phyloP scores from a whole-genome alignment of 192 early-diverging fungal species.

The Backusella circina region DNA sequence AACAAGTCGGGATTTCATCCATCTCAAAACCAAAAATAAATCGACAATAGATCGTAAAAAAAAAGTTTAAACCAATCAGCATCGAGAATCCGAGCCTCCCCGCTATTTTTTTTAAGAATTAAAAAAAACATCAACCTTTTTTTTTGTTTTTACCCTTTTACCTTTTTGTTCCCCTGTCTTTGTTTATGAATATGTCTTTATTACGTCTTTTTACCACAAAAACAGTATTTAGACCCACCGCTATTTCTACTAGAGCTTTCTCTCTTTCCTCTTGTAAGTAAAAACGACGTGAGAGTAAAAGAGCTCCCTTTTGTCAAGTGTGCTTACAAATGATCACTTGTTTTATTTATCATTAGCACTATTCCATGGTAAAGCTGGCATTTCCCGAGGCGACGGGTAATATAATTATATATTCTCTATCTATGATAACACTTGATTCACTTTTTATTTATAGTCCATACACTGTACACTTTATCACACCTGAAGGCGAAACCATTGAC shows the following conservation, averaged over 20 bases:
- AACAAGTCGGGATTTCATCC: not conserved
- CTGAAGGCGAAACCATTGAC: constrained; percentile 72
- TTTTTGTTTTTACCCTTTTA: not conserved
- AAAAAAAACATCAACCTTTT: not conserved
- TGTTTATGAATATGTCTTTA: constrained; percentile 6
- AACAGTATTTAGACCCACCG: not conserved
- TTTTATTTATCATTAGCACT: constrained; percentile 9
- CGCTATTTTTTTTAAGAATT: not conserved
- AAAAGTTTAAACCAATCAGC: not conserved
- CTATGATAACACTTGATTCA: not conserved
- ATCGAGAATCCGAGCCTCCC: not conserved
- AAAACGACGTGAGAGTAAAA: too few relatives aligned
- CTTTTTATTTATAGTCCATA: constrained; percentile 20
- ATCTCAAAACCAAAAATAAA: not conserved
- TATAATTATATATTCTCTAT: not conserved
- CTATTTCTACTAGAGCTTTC: not conserved
- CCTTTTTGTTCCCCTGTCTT: not conserved
- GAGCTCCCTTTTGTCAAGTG: not conserved
- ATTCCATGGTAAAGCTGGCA: constrained; percentile 25
- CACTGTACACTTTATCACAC: constrained; percentile 82
- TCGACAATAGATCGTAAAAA: not conserved
- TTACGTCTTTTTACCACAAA: constrained; percentile 8
- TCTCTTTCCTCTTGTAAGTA: constrained; percentile 6
- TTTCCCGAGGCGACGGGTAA: constrained; percentile 31
- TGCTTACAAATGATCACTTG: not conserved